Base-by-base conservation (phyloP, 1,139 yeast genomes). In the Magnusiomyces fungicola region DNA sequence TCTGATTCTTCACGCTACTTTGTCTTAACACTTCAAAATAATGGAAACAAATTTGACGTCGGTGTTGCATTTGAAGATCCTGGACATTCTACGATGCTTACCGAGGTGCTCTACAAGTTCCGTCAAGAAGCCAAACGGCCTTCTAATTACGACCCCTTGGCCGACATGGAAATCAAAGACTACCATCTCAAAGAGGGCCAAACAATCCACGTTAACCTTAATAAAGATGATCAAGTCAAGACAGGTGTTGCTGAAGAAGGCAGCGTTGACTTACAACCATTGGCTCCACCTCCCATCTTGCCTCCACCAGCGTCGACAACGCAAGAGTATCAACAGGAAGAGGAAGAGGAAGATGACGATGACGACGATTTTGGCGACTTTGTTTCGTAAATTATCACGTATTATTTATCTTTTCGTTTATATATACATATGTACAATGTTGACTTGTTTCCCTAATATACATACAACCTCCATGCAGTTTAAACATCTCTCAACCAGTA, bases 401-500 rank as follows among this genome's bases (percentile, higher is more conserved):
- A 22, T 22, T 23, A 14, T 22, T 7, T 23, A 22, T 39, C 18
- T 6, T 18, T 19, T 34, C 12, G 16, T 34, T 19, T 39, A 22
- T 39, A 24, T 39, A 24, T 22, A 39, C 32, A 39, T 22, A 16
- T 39, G 25, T 23, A n/a, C 25, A 16, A 6, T 25, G 10, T 24
- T 14, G 7, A 9, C 16, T 22, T 23, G 10, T 12, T 24, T 12
- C 21, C 43, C 25, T 23, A n/a, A n/a, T n/a, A n/a, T n/a, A n/a
- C n/a, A n/a, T n/a, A n/a, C n/a, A 23, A n/a, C 19, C 22, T 2
- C 9, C 2, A 16, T n/a, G 9, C 14, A 10, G n/a, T 19, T 42
- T 58, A 76, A 59, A 73, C 81, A 56, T 81, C 83, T 53, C 82
- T 71, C 58, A 81, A 74, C 92, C 86, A 80, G 66, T 72, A 65